Base-by-base conservation (phyloP, 495 filamentous ascomycete genomes). In the Penicillium coprophilum region DNA sequence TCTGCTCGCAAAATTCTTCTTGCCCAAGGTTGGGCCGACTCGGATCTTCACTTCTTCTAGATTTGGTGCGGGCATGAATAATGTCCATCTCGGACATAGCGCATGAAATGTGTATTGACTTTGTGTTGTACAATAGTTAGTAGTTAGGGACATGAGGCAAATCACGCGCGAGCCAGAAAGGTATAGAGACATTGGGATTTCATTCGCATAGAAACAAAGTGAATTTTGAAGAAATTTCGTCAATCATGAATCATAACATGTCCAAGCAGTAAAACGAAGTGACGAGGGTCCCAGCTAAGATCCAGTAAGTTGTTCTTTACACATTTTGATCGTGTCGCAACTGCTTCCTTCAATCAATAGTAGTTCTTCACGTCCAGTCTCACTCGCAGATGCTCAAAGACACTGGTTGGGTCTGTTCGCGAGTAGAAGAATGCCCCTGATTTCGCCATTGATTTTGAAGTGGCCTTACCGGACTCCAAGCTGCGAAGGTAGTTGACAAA, bases 31-130 rank as follows among this genome's bases (percentile, higher is more conserved):
- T 96, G 92, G 90, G 69, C 65, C 38, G 87, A 92, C 62, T 78
- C 83, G n/a, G 84, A 96, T 73, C 67, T 97, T 46, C 68, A 95
- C 57, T 92, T 96, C 72, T 97, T 96, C 69, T 97, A 64, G 34
- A 15, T 48, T 27, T 28, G 8, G 34, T 24, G 13, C 10, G 21
- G 12, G 6, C 13, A 30, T 55, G 36, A 19, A 9, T 0, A n/a
- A 17, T 21, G 6, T 15, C 39, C 24, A 21, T 21, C 30, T 30
- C 21, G 31, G 6, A 20, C 10, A 39, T 39, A 38, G 21, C 28
- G 21, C 21, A 23, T 36, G 48, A 17, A 12, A 10, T 11, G 20
- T 38, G 9, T 27, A 31, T 49, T 36, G 50, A 23, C 5, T 32
- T 54, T 19, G 23, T 28, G 6, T 39, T 55, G 21, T 34, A 47